Conservation (phyloP, 2,329 filamentous ascomycete genomes). For the Bipolaris bicolor region DNA sequence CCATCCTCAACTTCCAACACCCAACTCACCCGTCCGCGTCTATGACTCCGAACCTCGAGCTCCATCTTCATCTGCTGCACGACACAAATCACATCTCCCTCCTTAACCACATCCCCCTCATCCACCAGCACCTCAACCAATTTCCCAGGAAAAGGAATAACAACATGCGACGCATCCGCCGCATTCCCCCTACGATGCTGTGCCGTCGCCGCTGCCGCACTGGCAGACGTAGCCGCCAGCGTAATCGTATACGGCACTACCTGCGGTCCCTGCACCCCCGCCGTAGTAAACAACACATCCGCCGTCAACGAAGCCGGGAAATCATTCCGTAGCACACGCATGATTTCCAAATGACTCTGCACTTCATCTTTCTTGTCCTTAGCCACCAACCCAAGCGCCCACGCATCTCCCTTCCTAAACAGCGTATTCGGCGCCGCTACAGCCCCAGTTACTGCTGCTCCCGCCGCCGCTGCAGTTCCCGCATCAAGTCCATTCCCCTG, state of each 20-base stretch:
- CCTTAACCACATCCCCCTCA: slow-evolving; percentile 59
- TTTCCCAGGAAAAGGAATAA: slow-evolving; percentile 64
- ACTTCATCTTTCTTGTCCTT: neutral
- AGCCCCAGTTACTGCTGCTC: slow-evolving; percentile 4
- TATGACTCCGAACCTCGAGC: slow-evolving; percentile 63
- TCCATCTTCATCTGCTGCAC: slow-evolving; percentile 75
- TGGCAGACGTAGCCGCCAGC: slow-evolving; percentile 53
- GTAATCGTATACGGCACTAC: slow-evolving; percentile 55
- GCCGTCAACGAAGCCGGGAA: slow-evolving; percentile 63
- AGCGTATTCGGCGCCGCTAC: slow-evolving; percentile 48
- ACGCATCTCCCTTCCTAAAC: slow-evolving; percentile 65
- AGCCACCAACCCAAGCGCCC: slow-evolving; percentile 51
- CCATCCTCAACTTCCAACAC: slow-evolving; percentile 61
- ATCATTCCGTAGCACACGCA: slow-evolving; percentile 63
- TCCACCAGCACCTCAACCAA: slow-evolving; percentile 65
- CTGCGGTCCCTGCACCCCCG: slow-evolving; percentile 49
- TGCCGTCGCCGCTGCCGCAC: slow-evolving; percentile 48
- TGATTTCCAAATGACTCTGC: slow-evolving; percentile 57
- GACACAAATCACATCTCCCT: slow-evolving; percentile 63
- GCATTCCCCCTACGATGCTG: slow-evolving; percentile 58
- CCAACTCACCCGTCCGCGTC: slow-evolving; percentile 58
- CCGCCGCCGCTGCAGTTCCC: neutral
- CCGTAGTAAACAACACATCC: slow-evolving; percentile 58
- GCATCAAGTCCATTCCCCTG: neutral
- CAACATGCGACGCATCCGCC: slow-evolving; percentile 58